Conservation (phyloP, 2,329 filamentous ascomycete species). For the Scedosporium aurantiacum region DNA sequence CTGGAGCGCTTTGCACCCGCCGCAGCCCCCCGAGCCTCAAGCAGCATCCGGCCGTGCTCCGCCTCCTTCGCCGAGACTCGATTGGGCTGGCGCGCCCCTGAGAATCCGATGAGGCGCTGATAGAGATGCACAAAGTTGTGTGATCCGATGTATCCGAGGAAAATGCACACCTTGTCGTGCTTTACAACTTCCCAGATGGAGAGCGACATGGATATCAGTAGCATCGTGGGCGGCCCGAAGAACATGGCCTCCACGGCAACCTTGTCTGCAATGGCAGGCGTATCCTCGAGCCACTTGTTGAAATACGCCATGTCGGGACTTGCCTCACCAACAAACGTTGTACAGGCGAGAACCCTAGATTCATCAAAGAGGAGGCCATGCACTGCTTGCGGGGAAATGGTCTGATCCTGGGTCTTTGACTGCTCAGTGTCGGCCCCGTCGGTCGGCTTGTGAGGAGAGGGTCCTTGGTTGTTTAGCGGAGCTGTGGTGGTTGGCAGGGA, state of each 20-base stretch:
- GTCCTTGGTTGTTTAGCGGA: conserved; percentile 9
- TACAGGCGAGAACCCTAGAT: conserved; percentile 52
- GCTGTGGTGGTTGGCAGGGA: conserved; percentile 21
- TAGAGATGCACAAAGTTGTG: conserved; percentile 58
- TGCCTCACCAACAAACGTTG: conserved; percentile 54
- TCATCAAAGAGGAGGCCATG: conserved; percentile 51
- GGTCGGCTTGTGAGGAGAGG: conserved; percentile 14
- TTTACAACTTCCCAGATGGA: conserved; percentile 54
- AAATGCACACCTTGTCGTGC: conserved; percentile 56
- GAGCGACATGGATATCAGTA: conserved; percentile 55
- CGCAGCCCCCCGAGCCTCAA: conserved; percentile 39
- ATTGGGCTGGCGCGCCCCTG: conserved; percentile 6
- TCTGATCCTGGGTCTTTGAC: conserved; percentile 18
- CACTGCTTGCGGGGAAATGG: conserved; percentile 36
- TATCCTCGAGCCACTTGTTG: conserved; percentile 53
- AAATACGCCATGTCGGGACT: conserved; percentile 56
- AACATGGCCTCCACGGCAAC: conserved; percentile 58
- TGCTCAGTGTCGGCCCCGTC: conserved; percentile 14
- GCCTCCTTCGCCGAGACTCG: conserved; percentile 39
- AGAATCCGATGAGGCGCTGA: conserved; percentile 39
- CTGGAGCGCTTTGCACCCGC: conserved; percentile 14
- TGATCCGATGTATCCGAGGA: conserved; percentile 53
- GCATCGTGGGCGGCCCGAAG: conserved; percentile 53
- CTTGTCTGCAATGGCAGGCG: conserved; percentile 43
- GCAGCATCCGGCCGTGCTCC: conserved; percentile 45